Conservation (phyloP, 108 stramenopile species). For the Conticribra weissflogii region DNA sequence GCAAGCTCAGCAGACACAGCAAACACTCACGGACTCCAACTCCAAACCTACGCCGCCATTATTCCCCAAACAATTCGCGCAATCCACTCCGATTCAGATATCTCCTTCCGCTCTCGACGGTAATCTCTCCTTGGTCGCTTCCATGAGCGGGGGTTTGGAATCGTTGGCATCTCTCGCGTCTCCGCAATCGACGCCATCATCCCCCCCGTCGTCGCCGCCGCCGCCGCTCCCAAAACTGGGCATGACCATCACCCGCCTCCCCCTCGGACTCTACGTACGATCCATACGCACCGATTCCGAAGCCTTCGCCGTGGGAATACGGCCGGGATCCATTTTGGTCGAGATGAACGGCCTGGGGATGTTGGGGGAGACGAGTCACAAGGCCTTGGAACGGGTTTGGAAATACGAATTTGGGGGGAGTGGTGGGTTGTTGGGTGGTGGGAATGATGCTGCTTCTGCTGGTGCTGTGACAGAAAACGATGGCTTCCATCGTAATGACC, state of each 20-base stretch:
- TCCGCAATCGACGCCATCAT: not conserved
- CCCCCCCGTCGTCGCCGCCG: too few species aligned
- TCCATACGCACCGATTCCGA: slow-evolving; percentile 51
- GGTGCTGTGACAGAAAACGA: not conserved
- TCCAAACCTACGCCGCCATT: too few species aligned
- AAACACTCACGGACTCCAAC: too few species aligned
- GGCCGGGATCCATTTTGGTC: slow-evolving; percentile 59
- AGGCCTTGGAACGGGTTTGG: slow-evolving; percentile 81
- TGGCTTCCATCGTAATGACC: not conserved
- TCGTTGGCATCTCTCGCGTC: slow-evolving; percentile 23
- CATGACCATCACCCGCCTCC: slow-evolving; percentile 65
- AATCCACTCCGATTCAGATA: too few species aligned
- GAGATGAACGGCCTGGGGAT: slow-evolving; percentile 72
- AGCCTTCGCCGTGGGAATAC: slow-evolving; percentile 65
- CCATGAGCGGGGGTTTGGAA: too few species aligned
- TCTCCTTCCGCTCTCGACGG: too few species aligned
- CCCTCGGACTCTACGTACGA: slow-evolving; percentile 74
- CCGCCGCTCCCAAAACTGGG: slow-evolving; percentile 51
- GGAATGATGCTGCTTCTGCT: not conserved
- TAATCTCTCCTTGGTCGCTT: too few species aligned
- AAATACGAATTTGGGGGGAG: slow-evolving; percentile 53
- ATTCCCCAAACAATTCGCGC: too few species aligned
- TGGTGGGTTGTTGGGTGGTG: not conserved
- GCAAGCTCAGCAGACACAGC: too few species aligned
- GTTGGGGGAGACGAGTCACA: slow-evolving; percentile 72